Base-by-base conservation (phyloP, 257 asterid genomes). In the Primulina huaijiensis region DNA sequence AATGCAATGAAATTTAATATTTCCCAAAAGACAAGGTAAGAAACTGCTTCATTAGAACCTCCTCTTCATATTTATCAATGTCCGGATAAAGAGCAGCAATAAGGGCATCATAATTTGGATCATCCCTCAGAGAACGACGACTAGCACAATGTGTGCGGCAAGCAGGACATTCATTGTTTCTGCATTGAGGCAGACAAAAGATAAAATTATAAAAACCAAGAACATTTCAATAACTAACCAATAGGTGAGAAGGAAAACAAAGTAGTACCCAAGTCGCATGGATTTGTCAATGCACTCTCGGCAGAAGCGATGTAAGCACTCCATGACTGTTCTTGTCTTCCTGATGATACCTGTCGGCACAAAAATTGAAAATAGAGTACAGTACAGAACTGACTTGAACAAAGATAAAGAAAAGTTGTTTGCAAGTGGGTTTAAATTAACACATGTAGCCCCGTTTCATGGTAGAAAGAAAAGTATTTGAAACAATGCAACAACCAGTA, bases 111-210 rank as follows among this genome's bases (percentile, higher is more conserved):
- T 89, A 94, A 80, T 91, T 94, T 35, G 99, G 99, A 83, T 94
- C 99, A 80, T 94, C 97, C 78, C 99, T 88, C 82, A 91, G 76
- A 77, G 99, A 94, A 73, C 97, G 95, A 70, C 99, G 97, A 87
- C 99, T 94, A 66, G 99, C 99, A 82, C 99, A 94, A 80, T 91
- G 99, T 33, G 99, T 91, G 72, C 99, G 97, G 84, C 99, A 94
- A 82, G 99, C 96, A 55, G 99, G 99, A 78, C 99, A 94, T 81
- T 94, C 99, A 68, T 91, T 94, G 79, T 91, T 94, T 85, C 97
- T 91, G 86, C 77, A 80, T 76, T 72, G 66, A 76, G 63, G 59
- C 74, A 56, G 61, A 68, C 27, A 33, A 75, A 35, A 68, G n/a
- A 66, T 61, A 64, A 23, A 23, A 23, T 23, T 23, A 23, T 23